Evolutionary conservation across 805 yeast species (phyloP), one percentile per base, ranked within the genome.

Genomic region (Cyberlindnera petersonii): DNA sequence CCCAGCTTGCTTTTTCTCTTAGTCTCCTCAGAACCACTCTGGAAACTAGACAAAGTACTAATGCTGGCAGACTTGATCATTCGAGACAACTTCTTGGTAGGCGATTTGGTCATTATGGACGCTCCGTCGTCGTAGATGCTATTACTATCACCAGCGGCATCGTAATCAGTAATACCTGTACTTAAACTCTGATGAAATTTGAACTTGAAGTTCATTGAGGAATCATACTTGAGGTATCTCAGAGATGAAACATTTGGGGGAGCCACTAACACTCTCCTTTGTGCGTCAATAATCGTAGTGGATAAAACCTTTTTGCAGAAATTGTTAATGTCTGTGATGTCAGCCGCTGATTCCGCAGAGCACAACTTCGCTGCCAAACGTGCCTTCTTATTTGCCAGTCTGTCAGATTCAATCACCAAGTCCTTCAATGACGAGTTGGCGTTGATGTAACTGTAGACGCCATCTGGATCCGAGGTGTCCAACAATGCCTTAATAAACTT

Each of bases 401-500:
- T 36, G 24, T 46, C 46, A 20, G 57, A 33, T 43, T 58, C 57
- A 4, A 21, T 22, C n/a, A 49, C 41, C 13, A 57, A 29, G 28
- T 56, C 60, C 19, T 42, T 42, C 30, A 55, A 31, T 0, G 55
- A 50, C 4, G 49, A 44, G 14, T 47, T 44, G 10, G 53, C 30
- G 21, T 54, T 44, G 32, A 54, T 33, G 35, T 52, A 55, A 10
- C 42, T 39, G 35, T 37, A 50, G 2, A 56, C 52, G 20, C 42
- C 27, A 6, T 54, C 56, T 32, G 47, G 48, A 17, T 49, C 52
- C 13, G 46, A 44, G 1, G 61, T 55, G 8, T 48, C 50, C 22
- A 68, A 41, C 9, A 67, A 43, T 52, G 72, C 66, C 50, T 71
- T 71, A 35, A 78, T 65, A 54, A 79, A 76, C 18, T 79, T 77